Percentiles rank a stretch among this genome's conserved stretches.
These are phyloP conservation scores for Aspergillus nomiae DNA, from an alignment of 2,329 filamentous ascomycete genomes.

Conservation along the genomic window DNA sequence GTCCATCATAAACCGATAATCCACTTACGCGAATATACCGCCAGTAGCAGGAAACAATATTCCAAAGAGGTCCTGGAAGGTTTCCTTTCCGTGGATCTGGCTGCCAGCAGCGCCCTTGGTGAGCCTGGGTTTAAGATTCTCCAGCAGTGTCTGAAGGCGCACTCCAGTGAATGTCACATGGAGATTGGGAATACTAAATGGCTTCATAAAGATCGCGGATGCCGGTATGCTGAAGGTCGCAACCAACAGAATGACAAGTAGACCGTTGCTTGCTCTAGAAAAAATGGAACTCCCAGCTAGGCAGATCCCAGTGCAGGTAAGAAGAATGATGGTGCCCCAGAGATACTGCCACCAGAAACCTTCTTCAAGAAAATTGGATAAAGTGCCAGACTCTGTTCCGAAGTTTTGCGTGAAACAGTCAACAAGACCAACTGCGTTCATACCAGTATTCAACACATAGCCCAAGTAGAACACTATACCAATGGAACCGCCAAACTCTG, in stretches of 20 bases:
- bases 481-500: conserved; percentile 87
- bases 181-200: conserved; percentile 65
- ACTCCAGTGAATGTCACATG: conserved; percentile 77
- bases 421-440: conserved; percentile 84
- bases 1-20: conserved; percentile 49
- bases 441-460: conserved; percentile 81
- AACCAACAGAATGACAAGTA: conserved; percentile 70
- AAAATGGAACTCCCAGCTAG: conserved; percentile 80
- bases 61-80: conserved; percentile 80
- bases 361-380: conserved; percentile 64
- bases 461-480: conserved; percentile 88
- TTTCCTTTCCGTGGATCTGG: conserved; percentile 64
- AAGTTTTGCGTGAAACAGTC: conserved; percentile 80
- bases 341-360: conserved; percentile 77
- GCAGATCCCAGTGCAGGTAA: conserved; percentile 73
- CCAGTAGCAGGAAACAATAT: conserved; percentile 77
- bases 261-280: conserved; percentile 74
- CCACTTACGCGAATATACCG: conserved; percentile 57
- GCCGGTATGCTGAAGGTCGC: conserved; percentile 80
- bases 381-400: conserved; percentile 58
- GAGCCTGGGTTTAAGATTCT: conserved; percentile 72
- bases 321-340: conserved; percentile 70
- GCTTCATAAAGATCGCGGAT: conserved; percentile 68
- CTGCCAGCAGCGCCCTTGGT: conserved; percentile 64
- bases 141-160: conserved; percentile 67